Evolutionary conservation across 305 asterid genomes (phyloP), one percentile per base, ranked within the genome.

Genomic region (Solanum hybrid): DNA sequence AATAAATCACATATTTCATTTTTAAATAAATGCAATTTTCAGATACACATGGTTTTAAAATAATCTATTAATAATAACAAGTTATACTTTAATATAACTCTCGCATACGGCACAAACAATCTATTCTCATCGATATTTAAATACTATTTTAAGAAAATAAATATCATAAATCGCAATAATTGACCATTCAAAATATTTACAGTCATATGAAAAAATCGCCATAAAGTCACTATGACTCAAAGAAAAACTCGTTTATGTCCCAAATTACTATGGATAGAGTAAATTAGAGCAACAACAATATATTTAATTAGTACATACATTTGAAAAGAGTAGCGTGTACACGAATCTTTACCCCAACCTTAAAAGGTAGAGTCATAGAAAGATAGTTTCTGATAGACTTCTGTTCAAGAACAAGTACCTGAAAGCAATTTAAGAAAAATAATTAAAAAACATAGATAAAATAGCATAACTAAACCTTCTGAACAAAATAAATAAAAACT

Each of bases 71-170:
- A 64, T 4, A 22, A 64, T 22, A 64, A 64, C 5, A 0, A 64
- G 13, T 22, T 64, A 64, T 64, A 0, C 12, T 64, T 64, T 64
- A 64, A 64, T 64, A 64, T 64, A 64, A 64, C 5, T 66, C 14
- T 66, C 29, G 0, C 14, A 66, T 64, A 64, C 3, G 0, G 0
- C 6, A 64, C 72, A 0, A 0, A 66, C 1, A 66, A 66, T 66
- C 14, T 66, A 66, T n/a, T n/a, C 3, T 22, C 14, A n/a, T 66
- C 0, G 14, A 66, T n/a, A 66, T 66, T 66, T n/a, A 64, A 64
- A 4, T 64, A 64, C 13, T 64, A 64, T 64, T 64, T 64, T 3
- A 64, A 4, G 0, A 64, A 64, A 22, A 7, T 7, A 8, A 64
- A n/a, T 64, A 22, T 0, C 5, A 64, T 22, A 64, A 64, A 66